Conservation (phyloP, 2,329 filamentous ascomycete genomes). For the Pseudogymnoascus sp. region DNA sequence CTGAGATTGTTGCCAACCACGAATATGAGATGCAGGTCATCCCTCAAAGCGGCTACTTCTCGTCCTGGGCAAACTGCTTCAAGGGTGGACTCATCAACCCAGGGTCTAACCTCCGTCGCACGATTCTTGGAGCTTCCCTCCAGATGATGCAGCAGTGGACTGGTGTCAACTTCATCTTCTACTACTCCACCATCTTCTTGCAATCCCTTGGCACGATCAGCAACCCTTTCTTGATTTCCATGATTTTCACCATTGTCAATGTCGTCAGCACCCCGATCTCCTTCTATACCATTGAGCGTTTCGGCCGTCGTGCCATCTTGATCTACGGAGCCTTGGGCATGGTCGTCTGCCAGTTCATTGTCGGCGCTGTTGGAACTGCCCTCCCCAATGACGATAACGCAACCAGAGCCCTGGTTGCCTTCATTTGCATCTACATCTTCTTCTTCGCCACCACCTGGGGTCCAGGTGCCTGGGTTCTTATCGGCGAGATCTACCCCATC, state of each 20-base stretch:
- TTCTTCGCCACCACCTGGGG: slow-evolving; percentile 89
- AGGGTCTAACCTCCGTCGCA: slow-evolving; percentile 62
- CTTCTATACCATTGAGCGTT: slow-evolving; percentile 76
- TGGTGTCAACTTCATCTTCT: slow-evolving; percentile 90
- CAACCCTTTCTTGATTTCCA: slow-evolving; percentile 74
- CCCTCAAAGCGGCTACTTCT: slow-evolving; percentile 50
- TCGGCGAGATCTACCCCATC: slow-evolving; percentile 84
- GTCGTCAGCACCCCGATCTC: slow-evolving; percentile 77
- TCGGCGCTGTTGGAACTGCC: slow-evolving; percentile 62
- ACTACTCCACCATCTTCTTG: slow-evolving; percentile 80
- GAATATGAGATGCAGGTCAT: slow-evolving; percentile 70
- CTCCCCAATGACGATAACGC: slow-evolving; percentile 36
- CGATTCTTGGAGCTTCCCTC: slow-evolving; percentile 62
- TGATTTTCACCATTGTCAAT: slow-evolving; percentile 79
- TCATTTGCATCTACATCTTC: slow-evolving; percentile 89
- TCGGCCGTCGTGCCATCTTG: slow-evolving; percentile 73
- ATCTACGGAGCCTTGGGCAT: slow-evolving; percentile 73
- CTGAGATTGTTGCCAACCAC: slow-evolving; percentile 83
- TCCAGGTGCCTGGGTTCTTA: slow-evolving; percentile 66
- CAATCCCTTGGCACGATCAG: slow-evolving; percentile 64
- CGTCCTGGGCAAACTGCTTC: slow-evolving; percentile 51
- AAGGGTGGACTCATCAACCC: slow-evolving; percentile 52
- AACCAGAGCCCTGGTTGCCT: slow-evolving; percentile 66
- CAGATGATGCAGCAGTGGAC: slow-evolving; percentile 73
- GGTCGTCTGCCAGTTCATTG: slow-evolving; percentile 80